Evolutionary conservation across 2,329 filamentous ascomycete species (phyloP).

Genomic region (Onygenales sp.): DNA sequence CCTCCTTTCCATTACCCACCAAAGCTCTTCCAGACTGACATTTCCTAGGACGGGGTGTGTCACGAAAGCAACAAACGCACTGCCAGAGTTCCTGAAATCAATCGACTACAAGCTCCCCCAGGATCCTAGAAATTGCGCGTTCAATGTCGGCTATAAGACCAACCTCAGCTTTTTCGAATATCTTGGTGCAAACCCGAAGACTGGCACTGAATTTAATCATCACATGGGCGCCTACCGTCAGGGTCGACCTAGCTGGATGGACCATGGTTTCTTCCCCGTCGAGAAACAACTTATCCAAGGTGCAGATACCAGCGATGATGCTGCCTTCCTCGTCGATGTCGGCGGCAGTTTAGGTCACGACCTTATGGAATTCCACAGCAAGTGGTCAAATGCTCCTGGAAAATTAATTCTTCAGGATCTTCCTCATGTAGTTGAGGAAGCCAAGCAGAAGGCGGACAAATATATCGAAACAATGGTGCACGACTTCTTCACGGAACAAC

Average conservation of each 20-base stretch:
- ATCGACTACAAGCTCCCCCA: slow-evolving; percentile 19
- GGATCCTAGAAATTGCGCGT: slow-evolving; percentile 15
- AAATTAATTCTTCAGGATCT: slow-evolving; percentile 42
- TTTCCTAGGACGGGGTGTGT: slow-evolving; percentile 20
- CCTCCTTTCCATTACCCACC: slow-evolving; percentile 2
- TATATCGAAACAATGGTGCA: slow-evolving; percentile 28
- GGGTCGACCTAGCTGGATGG: slow-evolving; percentile 5
- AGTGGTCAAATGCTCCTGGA: slow-evolving; percentile 30
- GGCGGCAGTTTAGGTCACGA: slow-evolving; percentile 36
- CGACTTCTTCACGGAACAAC: slow-evolving; percentile 41
- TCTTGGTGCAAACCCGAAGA: slow-evolving; percentile 13
- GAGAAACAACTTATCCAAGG: background rate
- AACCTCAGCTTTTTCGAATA: slow-evolving; percentile 21
- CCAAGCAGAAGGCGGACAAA: slow-evolving; percentile 6
- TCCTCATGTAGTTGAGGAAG: slow-evolving; percentile 25
- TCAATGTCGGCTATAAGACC: slow-evolving; percentile 20
- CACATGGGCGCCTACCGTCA: slow-evolving; percentile 3
- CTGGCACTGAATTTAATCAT: slow-evolving; percentile 18
- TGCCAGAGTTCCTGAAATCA: slow-evolving; percentile 19
- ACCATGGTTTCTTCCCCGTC: slow-evolving; percentile 3
- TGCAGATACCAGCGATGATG: slow-evolving; percentile 8
- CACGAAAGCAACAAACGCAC: slow-evolving; percentile 14
- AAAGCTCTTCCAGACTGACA: background rate
- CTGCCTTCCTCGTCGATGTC: slow-evolving; percentile 31
- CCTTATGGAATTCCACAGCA: slow-evolving; percentile 26